A percentile compares a stretch with the other conserved stretches of the same genome.
Conservation (phyloP, 2,329 filamentous ascomycete genomes). For the Ophiobolus disseminans region DNA sequence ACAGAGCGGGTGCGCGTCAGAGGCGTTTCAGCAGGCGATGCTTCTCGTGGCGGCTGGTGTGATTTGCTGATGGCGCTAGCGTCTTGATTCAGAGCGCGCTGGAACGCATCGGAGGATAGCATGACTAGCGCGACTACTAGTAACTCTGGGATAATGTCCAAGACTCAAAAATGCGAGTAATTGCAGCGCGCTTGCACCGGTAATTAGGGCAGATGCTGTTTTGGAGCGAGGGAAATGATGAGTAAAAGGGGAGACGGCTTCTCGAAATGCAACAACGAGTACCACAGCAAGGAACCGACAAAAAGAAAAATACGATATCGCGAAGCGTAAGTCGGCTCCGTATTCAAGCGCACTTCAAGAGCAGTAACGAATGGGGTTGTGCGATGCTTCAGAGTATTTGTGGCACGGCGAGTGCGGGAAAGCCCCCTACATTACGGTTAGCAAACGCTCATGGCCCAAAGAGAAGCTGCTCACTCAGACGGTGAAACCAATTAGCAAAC, state of each 20-base stretch:
- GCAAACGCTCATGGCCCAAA: no score
- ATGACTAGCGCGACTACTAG: slow-evolving; percentile 39
- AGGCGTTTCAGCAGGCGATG: slow-evolving; percentile 36
- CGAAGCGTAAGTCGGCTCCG: background rate
- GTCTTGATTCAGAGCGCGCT: slow-evolving; percentile 22
- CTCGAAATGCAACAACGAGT: slow-evolving; percentile 27
- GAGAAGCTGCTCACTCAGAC: no score
- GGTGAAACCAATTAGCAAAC: slow-evolving; percentile 2
- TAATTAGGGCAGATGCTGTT: background rate
- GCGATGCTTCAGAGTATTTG: no score
- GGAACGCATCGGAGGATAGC: slow-evolving; percentile 42
- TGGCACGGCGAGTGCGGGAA: no score
- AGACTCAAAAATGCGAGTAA: slow-evolving; percentile 30
- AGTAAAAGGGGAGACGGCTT: slow-evolving; percentile 20
- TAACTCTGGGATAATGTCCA: slow-evolving; percentile 30
- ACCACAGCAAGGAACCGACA: slow-evolving; percentile 26
- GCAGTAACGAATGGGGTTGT: background rate
- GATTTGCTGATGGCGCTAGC: slow-evolving; percentile 23
- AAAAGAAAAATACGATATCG: slow-evolving; percentile 20
- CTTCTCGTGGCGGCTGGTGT: slow-evolving; percentile 13
- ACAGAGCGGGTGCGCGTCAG: slow-evolving; percentile 24
- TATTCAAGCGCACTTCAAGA: background rate
- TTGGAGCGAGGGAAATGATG: slow-evolving; percentile 19
- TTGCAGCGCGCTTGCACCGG: background rate
- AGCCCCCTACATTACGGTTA: no score